These are phyloP conservation scores for Fusarium siculi DNA, from an alignment of 2,329 filamentous ascomycete genomes.

Conservation along the genomic window DNA sequence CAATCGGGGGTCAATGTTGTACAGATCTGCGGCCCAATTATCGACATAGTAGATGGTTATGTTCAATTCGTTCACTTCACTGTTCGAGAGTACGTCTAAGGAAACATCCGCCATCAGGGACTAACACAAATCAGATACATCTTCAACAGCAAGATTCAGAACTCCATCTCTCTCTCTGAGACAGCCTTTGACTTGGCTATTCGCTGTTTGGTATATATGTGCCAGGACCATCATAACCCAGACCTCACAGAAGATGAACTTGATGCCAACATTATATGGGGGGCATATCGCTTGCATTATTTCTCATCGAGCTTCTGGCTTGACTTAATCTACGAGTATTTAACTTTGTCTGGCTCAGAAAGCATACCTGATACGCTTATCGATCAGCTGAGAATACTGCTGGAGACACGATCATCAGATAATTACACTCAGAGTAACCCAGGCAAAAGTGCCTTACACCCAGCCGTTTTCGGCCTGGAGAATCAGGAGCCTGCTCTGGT, in stretches of 20 bases:
- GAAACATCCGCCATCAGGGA: accelerated
- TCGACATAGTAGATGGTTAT: accelerated
- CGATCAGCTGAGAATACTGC: accelerated
- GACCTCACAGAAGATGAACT: accelerated
- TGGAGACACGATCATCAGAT: not conserved
- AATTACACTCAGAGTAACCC: accelerated
- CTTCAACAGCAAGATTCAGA: accelerated
- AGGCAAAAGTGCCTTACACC: accelerated
- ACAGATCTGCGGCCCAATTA: not conserved
- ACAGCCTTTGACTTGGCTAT: accelerated
- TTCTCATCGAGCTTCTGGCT: not conserved
- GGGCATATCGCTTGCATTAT: not conserved
- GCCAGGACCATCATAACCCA: not conserved
- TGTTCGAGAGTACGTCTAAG: accelerated
- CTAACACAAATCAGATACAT: not conserved
- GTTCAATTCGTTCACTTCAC: not conserved
- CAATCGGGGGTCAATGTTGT: accelerated
- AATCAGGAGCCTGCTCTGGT: accelerated
- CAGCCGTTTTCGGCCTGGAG: accelerated
- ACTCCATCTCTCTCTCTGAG: accelerated
- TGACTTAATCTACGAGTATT: accelerated
- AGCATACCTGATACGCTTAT: not conserved
- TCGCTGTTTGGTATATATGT: accelerated
- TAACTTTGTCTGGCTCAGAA: accelerated
- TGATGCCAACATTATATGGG: not conserved